These are phyloP conservation scores for Solanum appendiculatum DNA, from an alignment of 257 asterid genomes.

Conservation along the genomic window DNA sequence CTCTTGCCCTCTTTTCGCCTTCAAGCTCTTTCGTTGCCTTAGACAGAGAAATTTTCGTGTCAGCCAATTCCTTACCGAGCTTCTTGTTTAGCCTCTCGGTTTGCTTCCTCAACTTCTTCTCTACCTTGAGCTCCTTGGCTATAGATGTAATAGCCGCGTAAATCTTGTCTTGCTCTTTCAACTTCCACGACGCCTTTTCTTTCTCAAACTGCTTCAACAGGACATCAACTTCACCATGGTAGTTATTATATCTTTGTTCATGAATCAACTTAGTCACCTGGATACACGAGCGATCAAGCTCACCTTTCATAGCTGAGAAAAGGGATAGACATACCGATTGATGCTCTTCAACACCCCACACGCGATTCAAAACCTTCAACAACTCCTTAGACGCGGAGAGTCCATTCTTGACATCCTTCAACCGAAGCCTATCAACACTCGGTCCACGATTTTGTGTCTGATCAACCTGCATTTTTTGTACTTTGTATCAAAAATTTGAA, in stretches of 20 bases:
- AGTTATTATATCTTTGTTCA: constrained; percentile 33
- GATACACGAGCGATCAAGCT: constrained; percentile 52
- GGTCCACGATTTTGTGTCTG: constrained; percentile 28
- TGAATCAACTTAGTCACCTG: constrained; percentile 46
- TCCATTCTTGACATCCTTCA: constrained; percentile 60
- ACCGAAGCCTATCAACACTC: constrained; percentile 29
- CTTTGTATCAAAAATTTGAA: neutral
- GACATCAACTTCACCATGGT: constrained; percentile 33
- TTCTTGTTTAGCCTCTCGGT: constrained; percentile 83
- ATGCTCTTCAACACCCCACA: constrained; percentile 44
- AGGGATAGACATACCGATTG: constrained; percentile 49
- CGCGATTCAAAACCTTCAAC: constrained; percentile 47
- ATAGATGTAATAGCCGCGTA: constrained; percentile 44
- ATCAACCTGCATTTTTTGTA: constrained; percentile 37
- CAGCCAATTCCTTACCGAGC: constrained; percentile 78
- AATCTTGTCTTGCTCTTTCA: constrained; percentile 64
- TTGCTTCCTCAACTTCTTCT: constrained; percentile 81
- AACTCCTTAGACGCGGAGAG: constrained; percentile 72
- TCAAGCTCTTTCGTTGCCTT: constrained; percentile 50
- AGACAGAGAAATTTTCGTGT: constrained; percentile 38
- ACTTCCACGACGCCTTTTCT: constrained; percentile 52
- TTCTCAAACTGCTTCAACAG: constrained; percentile 51
- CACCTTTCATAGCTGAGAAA: constrained; percentile 59
- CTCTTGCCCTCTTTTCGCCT: constrained; percentile 68
- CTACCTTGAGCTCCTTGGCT: constrained; percentile 57